Evolutionary conservation across 345 rosid species (phyloP).

Genomic region (Dimocarpus longan): DNA sequence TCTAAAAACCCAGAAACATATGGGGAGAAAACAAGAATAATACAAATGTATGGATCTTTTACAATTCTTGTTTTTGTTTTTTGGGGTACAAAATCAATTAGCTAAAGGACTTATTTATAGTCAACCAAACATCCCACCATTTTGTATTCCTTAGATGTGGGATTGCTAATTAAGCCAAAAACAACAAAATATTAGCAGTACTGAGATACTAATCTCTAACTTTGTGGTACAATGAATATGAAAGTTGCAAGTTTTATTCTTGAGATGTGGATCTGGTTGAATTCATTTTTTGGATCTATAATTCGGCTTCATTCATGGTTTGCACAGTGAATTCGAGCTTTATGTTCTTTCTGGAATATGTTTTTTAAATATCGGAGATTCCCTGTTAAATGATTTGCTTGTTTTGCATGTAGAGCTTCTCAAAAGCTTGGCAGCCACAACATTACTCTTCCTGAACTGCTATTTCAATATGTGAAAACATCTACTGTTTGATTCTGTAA

Average conservation of each 20-base stretch:
- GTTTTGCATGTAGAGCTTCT: slow-evolving; percentile 52
- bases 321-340: neutral
- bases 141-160: too few species aligned
- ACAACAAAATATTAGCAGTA: slow-evolving; percentile 5
- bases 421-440: slow-evolving; percentile 33
- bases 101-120: too few species aligned
- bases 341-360: neutral
- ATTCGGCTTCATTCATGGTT: slow-evolving; percentile 52
- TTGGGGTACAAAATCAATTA: too few species aligned
- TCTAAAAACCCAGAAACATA: too few species aligned
- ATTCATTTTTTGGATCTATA: slow-evolving; percentile 74
- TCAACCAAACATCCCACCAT: too few species aligned
- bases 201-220: slow-evolving; percentile 17
- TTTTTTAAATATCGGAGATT: slow-evolving; percentile 6
- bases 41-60: too few species aligned
- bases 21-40: too few species aligned
- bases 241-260: slow-evolving; percentile 66
- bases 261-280: slow-evolving; percentile 96
- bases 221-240: slow-evolving; percentile 50
- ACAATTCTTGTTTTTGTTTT: too few species aligned
- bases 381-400: slow-evolving; percentile 16
- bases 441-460: slow-evolving; percentile 52
- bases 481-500: slow-evolving; percentile 60
- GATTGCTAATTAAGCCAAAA: too few species aligned
- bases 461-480: slow-evolving; percentile 62